Conservation (phyloP, 202 grass and related monocot species). For the Carex sylvatica region DNA sequence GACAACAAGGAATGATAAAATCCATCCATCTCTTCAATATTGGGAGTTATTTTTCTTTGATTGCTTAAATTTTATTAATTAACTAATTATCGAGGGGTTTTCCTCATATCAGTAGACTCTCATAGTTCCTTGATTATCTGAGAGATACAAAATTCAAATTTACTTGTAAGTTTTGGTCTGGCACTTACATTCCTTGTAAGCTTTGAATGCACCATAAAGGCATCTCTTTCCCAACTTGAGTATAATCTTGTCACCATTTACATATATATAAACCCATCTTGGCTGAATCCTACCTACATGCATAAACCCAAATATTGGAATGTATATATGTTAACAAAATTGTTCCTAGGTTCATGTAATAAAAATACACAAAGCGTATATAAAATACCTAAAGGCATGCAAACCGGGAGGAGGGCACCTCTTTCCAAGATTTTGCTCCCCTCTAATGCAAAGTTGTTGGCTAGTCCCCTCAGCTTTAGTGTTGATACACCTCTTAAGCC, state of each 20-base stretch:
- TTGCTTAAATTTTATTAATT: neutral
- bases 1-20: neutral
- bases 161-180: neutral
- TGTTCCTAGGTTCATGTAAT: neutral
- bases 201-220: slow-evolving; percentile 36
- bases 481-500: slow-evolving; percentile 55
- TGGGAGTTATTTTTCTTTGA: neutral
- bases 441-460: slow-evolving; percentile 31
- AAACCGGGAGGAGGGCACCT: slow-evolving; percentile 34
- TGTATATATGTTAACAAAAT: neutral
- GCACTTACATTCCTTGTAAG: slow-evolving; percentile 50
- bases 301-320: slow-evolving; percentile 23
- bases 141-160: neutral
- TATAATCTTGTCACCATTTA: slow-evolving; percentile 38
- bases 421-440: slow-evolving; percentile 33
- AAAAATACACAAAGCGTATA: neutral
- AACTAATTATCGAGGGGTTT: neutral
- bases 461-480: slow-evolving; percentile 42
- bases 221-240: slow-evolving; percentile 52
- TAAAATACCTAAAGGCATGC: slow-evolving; percentile 37
- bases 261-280: slow-evolving; percentile 42
- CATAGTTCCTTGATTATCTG: neutral
- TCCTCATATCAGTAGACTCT: neutral
- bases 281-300: slow-evolving; percentile 46
- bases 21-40: neutral